These are phyloP conservation scores for Flaveria bidentis DNA, from an alignment of 129 eudicot genomes.

Conservation along the genomic window DNA sequence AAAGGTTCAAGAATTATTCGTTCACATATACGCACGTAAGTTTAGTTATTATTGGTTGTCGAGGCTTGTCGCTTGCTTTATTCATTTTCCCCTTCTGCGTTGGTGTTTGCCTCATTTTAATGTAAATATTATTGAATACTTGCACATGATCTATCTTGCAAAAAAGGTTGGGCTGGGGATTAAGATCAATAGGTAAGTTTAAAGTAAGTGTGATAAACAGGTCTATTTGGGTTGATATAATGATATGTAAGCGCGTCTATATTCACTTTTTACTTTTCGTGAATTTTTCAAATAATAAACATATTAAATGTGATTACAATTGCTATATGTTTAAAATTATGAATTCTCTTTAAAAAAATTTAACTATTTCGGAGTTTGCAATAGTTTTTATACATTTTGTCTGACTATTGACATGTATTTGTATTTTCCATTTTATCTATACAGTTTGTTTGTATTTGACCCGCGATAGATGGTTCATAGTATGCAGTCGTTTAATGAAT, in stretches of 20 bases:
- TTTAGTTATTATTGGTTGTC: constrained; percentile 26
- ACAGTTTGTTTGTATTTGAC: neutral
- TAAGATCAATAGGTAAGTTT: neutral
- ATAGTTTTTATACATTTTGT: neutral
- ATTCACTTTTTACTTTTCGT: too few relatives aligned
- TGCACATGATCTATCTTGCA: neutral
- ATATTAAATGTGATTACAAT: too few relatives aligned
- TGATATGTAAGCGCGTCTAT: neutral
- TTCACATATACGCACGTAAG: constrained; percentile 10
- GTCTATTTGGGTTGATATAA: neutral
- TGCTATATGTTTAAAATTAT: too few relatives aligned
- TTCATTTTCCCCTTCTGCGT: neutral
- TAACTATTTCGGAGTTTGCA: too few relatives aligned
- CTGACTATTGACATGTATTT: neutral
- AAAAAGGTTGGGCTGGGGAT: neutral
- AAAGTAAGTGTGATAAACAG: neutral
- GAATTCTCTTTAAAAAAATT: too few relatives aligned
- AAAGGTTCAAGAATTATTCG: constrained; percentile 11
- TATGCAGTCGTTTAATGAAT: neutral
- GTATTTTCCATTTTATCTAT: neutral
- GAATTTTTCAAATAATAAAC: too few relatives aligned
- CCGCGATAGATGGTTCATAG: neutral
- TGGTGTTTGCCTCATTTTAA: constrained; percentile 13
- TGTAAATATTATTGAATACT: neutral
- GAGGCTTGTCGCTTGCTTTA: constrained; percentile 15